Percentiles rank a stretch among this genome's conserved stretches.
These are phyloP conservation scores for Castanea sativa DNA, from an alignment of 306 rosid genomes.

Conservation along the genomic window DNA sequence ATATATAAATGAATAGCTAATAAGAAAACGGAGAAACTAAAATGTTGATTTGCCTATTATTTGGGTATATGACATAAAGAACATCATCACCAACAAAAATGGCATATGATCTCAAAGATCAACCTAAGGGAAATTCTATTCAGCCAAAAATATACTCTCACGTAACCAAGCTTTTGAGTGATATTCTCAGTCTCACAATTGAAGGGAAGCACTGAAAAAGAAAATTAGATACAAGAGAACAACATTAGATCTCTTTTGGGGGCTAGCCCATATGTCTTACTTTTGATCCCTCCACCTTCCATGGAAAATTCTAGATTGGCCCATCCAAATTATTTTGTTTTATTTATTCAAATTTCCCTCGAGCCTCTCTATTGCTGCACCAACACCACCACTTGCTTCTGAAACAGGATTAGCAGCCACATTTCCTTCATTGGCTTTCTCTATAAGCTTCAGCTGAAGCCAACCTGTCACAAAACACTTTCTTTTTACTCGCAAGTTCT, in stretches of 20 bases:
- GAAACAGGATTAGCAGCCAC: slow-evolving; percentile 34
- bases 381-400: slow-evolving; percentile 66
- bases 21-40: background rate
- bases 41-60: background rate
- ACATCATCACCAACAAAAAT: background rate
- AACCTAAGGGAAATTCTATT: background rate
- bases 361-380: slow-evolving; percentile 88
- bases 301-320: background rate
- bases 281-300: background rate
- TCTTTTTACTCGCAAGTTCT: background rate
- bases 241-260: background rate
- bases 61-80: background rate
- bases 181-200: background rate
- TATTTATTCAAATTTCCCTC: slow-evolving; percentile 68
- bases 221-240: background rate
- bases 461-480: slow-evolving; percentile 61
- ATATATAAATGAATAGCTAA: background rate
- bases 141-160: too few species aligned
- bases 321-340: slow-evolving; percentile 27
- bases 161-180: background rate
- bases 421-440: slow-evolving; percentile 75
- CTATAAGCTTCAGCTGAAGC: slow-evolving; percentile 83
- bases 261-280: background rate
- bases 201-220: background rate
- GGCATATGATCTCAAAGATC: background rate